Percentiles rank a stretch among this genome's conserved stretches.
These are phyloP conservation scores for Taiozyma sp. DNA, from an alignment of 1,139 yeast species.

Conservation along the genomic window DNA sequence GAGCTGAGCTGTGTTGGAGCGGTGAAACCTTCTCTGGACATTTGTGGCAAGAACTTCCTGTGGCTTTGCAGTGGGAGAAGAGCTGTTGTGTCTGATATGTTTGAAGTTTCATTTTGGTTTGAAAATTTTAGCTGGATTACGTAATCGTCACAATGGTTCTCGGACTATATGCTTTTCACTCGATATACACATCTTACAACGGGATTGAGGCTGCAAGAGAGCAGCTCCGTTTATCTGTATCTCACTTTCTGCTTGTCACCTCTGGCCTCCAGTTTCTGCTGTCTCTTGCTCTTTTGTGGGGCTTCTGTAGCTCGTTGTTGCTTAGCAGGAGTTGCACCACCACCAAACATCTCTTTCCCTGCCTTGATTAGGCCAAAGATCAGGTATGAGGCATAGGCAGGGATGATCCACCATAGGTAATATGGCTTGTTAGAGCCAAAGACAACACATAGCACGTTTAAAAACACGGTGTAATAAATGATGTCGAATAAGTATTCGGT, in stretches of 20 bases:
- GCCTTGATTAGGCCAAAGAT: slow-evolving; percentile 32
- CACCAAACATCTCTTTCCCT: slow-evolving; percentile 26
- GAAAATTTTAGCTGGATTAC: background rate
- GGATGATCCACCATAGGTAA: slow-evolving; percentile 60
- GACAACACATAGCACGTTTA: slow-evolving; percentile 49
- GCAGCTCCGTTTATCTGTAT: slow-evolving; percentile 14
- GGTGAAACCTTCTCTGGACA: slow-evolving; percentile 90
- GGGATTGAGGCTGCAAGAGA: too few species aligned
- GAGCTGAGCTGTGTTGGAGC: slow-evolving; percentile 76
- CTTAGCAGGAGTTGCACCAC: slow-evolving; percentile 16
- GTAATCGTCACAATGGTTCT: background rate
- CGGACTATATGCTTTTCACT: too few species aligned
- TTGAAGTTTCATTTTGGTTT: too few species aligned
- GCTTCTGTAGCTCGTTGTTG: slow-evolving; percentile 3
- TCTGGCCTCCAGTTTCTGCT: slow-evolving; percentile 44
- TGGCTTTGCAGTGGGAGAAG: too few species aligned
- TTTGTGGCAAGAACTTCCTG: slow-evolving; percentile 1
- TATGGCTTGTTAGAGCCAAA: slow-evolving; percentile 58
- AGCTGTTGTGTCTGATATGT: too few species aligned
- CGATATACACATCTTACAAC: too few species aligned
- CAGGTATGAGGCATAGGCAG: slow-evolving; percentile 53
- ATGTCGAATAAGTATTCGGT: slow-evolving; percentile 77
- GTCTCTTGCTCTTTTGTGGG: slow-evolving; percentile 42
- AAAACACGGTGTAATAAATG: slow-evolving; percentile 61
- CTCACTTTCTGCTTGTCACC: slow-evolving; percentile 32